Evolutionary conservation across 768 basidiomycete species (phyloP).

Genomic region (Amyloporia xantha): DNA sequence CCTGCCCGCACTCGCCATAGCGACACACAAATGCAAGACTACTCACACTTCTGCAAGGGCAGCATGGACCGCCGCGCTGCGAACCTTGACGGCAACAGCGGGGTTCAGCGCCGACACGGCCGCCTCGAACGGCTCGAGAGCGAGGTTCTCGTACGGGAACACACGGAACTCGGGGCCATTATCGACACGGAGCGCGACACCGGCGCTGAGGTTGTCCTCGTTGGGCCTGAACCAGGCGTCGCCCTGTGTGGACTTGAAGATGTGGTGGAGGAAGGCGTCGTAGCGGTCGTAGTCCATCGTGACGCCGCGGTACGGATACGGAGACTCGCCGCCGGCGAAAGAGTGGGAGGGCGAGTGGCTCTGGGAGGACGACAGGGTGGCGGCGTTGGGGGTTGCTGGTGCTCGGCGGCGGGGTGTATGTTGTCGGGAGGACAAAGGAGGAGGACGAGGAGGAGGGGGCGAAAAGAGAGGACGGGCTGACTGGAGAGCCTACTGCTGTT

Average conservation of each 20-base stretch:
- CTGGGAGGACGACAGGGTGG: not conserved
- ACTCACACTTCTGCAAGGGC: constrained; percentile 42
- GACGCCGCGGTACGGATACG: not conserved
- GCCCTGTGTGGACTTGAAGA: constrained; percentile 41
- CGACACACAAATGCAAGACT: no score
- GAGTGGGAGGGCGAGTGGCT: not conserved
- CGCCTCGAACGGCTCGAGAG: constrained; percentile 47
- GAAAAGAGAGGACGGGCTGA: constrained; percentile 1
- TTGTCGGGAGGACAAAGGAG: not conserved
- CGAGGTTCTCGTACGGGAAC: constrained; percentile 48
- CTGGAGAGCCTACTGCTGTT: not conserved
- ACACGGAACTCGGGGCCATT: constrained; percentile 38
- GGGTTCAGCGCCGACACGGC: constrained; percentile 48
- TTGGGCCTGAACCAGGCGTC: constrained; percentile 51
- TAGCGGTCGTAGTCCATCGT: constrained; percentile 36
- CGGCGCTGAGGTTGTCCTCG: constrained; percentile 39
- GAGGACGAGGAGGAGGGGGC: not conserved
- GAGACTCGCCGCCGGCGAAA: not conserved
- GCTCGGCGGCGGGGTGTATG: not conserved
- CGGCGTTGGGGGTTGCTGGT: not conserved
- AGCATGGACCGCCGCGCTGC: constrained; percentile 44
- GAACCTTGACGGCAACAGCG: constrained; percentile 47
- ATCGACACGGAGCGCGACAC: constrained; percentile 44
- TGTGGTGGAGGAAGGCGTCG: constrained; percentile 37
- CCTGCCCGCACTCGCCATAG: no score